phyloP scores from a whole-genome alignment of 345 rosid species.

The Cardamine occulta region DNA sequence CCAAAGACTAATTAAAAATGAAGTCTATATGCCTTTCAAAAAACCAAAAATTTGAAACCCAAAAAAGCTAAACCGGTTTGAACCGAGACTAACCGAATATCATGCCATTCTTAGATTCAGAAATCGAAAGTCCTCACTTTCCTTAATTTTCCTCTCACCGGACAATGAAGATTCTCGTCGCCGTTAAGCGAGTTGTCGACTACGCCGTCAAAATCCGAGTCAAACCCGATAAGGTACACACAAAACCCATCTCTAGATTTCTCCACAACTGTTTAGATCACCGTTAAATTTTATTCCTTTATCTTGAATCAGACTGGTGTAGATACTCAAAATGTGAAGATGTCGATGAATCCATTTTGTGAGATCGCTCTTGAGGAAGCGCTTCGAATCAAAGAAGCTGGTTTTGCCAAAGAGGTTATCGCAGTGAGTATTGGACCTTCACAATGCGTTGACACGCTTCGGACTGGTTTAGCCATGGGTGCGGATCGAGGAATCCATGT shows the following conservation, averaged over 20 bases:
- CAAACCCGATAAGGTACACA: conserved; percentile 79
- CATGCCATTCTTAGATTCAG: background rate
- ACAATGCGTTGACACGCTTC: conserved; percentile 79
- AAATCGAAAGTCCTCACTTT: background rate
- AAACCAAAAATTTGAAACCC: background rate
- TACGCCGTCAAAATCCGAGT: conserved; percentile 97
- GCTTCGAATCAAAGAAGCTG: conserved; percentile 78
- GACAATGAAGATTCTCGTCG: conserved; percentile 87
- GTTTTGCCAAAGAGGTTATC: conserved; percentile 81
- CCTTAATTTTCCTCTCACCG: background rate
- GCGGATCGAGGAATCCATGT: conserved; percentile 91
- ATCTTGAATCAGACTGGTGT: conserved; percentile 66
- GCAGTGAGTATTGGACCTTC: conserved; percentile 78
- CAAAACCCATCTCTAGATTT: background rate
- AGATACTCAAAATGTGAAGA: conserved; percentile 90
- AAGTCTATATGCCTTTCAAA: background rate
- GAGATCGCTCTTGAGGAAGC: conserved; percentile 95
- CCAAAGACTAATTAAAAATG: no score
- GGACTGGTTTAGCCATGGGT: conserved; percentile 97
- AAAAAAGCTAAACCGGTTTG: background rate
- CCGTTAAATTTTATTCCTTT: conserved; percentile 1
- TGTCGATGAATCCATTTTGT: conserved; percentile 99
- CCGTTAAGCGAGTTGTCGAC: conserved; percentile 88
- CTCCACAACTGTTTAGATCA: background rate
- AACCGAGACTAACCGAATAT: background rate